Conservation (phyloP, 768 basidiomycete species). For the Clitopilus passeckerianus region DNA sequence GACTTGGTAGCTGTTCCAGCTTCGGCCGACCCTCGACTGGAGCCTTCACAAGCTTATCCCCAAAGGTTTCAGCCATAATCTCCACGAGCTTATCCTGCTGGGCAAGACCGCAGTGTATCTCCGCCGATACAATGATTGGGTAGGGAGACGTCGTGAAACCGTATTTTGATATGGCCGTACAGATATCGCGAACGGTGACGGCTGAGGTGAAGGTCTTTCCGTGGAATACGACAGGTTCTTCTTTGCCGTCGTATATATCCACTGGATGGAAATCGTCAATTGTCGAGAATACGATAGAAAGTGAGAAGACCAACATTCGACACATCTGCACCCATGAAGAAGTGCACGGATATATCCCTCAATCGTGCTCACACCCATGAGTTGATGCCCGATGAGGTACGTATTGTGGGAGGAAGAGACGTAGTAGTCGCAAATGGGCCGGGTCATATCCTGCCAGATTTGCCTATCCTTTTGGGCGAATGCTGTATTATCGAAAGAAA, state of each 20-base stretch:
- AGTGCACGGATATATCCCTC: constrained; percentile 93
- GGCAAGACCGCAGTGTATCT: constrained; percentile 75
- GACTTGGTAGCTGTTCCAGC: constrained; percentile 70
- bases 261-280: constrained; percentile 40
- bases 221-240: constrained; percentile 83
- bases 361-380: constrained; percentile 83
- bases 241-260: constrained; percentile 88
- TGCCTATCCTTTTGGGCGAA: constrained; percentile 35
- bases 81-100: constrained; percentile 78
- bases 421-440: constrained; percentile 82
- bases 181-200: constrained; percentile 75
- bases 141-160: constrained; percentile 89
- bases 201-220: constrained; percentile 86
- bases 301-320: constrained; percentile 63
- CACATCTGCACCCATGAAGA: constrained; percentile 86
- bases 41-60: constrained; percentile 33
- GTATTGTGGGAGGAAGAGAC: constrained; percentile 92
- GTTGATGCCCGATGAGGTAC: constrained; percentile 82
- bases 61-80: constrained; percentile 60
- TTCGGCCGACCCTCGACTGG: constrained; percentile 37
- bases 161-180: constrained; percentile 81
- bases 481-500: constrained; percentile 70
- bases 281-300: neutral
- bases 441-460: constrained; percentile 82
- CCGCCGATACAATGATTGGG: constrained; percentile 89